Percentiles rank a stretch among this genome's conserved stretches.
Conservation (phyloP, 768 basidiomycete genomes). For the Gelatoporia subvermispora region DNA sequence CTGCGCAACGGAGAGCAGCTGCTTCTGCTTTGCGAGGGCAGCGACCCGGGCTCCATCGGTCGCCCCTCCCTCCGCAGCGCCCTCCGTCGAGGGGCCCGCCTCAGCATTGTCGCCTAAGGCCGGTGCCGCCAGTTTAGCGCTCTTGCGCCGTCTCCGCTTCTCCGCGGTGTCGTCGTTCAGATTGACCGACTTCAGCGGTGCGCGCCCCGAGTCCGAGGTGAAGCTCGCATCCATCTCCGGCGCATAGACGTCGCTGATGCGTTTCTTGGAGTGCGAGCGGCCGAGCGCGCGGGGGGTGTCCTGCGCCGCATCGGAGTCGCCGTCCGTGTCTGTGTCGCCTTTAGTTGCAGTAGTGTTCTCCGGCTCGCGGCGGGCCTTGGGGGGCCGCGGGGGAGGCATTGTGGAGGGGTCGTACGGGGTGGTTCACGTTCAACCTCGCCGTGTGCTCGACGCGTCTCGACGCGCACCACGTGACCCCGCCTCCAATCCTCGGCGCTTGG, state of each 20-base stretch:
- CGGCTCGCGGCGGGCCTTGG: slow-evolving; percentile 1
- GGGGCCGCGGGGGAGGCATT: slow-evolving; percentile 11
- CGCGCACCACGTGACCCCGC: slow-evolving; percentile 14
- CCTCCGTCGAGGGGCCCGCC: slow-evolving; percentile 51
- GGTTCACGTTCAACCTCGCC: slow-evolving; percentile 14
- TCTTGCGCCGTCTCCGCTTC: slow-evolving; percentile 78
- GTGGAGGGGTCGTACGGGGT: neutral
- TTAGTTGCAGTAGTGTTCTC: slow-evolving; percentile 5
- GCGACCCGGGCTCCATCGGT: slow-evolving; percentile 33
- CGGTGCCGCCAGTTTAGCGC: slow-evolving; percentile 52
- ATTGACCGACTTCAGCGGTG: slow-evolving; percentile 36
- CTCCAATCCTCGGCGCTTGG: slow-evolving; percentile 2
- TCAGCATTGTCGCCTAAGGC: slow-evolving; percentile 41
- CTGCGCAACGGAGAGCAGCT: slow-evolving; percentile 54
- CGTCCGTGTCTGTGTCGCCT: slow-evolving; percentile 17
- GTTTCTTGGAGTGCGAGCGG: slow-evolving; percentile 33
- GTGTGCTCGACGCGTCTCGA: slow-evolving; percentile 4
- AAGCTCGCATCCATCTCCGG: slow-evolving; percentile 40
- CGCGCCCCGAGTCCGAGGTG: slow-evolving; percentile 27
- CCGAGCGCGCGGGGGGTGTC: slow-evolving; percentile 14
- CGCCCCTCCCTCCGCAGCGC: slow-evolving; percentile 30
- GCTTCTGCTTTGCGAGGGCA: slow-evolving; percentile 48
- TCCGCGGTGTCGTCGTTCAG: slow-evolving; percentile 86
- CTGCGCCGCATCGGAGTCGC: slow-evolving; percentile 18
- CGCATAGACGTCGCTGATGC: slow-evolving; percentile 54